These are phyloP conservation scores for Aspergillus spinulosporus DNA, from an alignment of 2,329 filamentous ascomycete species.

Conservation along the genomic window DNA sequence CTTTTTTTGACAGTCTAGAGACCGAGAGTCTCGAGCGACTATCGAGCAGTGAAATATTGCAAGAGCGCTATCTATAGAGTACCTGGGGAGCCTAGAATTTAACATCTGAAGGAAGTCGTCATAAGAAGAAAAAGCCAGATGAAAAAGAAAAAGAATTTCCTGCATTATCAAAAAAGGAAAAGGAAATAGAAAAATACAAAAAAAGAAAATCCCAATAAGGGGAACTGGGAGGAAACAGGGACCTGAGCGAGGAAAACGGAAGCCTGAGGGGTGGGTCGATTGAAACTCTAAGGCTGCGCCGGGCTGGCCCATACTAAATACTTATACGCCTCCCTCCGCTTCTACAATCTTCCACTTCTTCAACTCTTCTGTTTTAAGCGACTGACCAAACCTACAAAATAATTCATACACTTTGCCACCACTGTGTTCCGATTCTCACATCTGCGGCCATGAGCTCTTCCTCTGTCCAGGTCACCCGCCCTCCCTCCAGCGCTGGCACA, in stretches of 20 bases:
- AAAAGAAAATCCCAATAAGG: background rate
- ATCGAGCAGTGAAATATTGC: background rate
- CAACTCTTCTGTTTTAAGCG: background rate
- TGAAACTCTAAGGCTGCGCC: constrained; percentile 16
- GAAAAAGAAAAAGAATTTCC: no score
- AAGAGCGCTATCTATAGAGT: no score
- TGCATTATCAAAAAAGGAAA: background rate
- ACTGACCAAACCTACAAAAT: background rate
- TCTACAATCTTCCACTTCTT: background rate
- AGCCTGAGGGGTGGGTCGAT: constrained; percentile 25
- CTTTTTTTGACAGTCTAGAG: no score
- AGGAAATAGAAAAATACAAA: background rate
- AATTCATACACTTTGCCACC: background rate
- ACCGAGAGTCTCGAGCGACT: no score
- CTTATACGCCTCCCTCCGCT: constrained; percentile 15
- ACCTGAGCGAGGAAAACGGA: constrained; percentile 9
- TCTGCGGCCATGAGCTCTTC: constrained; percentile 37
- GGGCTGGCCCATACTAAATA: background rate
- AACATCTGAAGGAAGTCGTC: background rate
- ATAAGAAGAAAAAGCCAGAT: no score
- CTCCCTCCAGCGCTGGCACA: constrained; percentile 27
- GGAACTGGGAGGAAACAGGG: constrained; percentile 9
- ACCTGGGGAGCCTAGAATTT: no score
- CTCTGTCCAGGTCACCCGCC: constrained; percentile 35
- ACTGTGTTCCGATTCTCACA: background rate